These are phyloP conservation scores for Bathelium albidoporum DNA, from an alignment of 495 filamentous ascomycete genomes.

Conservation along the genomic window DNA sequence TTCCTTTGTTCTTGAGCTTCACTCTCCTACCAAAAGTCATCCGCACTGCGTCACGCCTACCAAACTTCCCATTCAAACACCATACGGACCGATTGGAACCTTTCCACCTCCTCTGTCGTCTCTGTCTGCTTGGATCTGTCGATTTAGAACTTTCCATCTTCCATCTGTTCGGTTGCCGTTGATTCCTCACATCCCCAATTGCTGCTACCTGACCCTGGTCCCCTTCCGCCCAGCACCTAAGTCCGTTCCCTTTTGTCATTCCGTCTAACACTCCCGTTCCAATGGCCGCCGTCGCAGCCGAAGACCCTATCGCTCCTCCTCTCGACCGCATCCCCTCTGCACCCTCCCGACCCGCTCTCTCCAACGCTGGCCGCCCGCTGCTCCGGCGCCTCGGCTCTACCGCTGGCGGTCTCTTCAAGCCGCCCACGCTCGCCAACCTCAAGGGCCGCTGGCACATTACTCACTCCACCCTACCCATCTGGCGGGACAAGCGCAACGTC, in stretches of 20 bases:
- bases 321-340: neutral
- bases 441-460: constrained; percentile 62
- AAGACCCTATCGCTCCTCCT: neutral
- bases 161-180: too few relatives aligned
- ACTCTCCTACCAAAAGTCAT: neutral
- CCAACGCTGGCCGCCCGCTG: neutral
- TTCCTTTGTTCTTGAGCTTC: neutral
- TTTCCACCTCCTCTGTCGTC: neutral
- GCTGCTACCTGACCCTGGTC: neutral
- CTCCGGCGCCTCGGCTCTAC: neutral
- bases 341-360: neutral
- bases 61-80: neutral
- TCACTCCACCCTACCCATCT: constrained; percentile 67
- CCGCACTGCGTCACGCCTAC: neutral
- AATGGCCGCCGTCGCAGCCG: neutral
- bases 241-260: too few relatives aligned
- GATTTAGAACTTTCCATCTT: too few relatives aligned
- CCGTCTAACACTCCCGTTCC: too few relatives aligned
- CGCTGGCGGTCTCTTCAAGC: constrained; percentile 18
- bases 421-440: constrained; percentile 50
- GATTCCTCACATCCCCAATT: too few relatives aligned
- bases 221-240: neutral
- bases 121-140: neutral
- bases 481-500: constrained; percentile 61
- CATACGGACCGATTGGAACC: neutral